A percentile compares a stretch with the other conserved stretches of the same genome.
Evolutionary conservation across 768 basidiomycete species (phyloP).

Genomic region (Calocera cornea): DNA sequence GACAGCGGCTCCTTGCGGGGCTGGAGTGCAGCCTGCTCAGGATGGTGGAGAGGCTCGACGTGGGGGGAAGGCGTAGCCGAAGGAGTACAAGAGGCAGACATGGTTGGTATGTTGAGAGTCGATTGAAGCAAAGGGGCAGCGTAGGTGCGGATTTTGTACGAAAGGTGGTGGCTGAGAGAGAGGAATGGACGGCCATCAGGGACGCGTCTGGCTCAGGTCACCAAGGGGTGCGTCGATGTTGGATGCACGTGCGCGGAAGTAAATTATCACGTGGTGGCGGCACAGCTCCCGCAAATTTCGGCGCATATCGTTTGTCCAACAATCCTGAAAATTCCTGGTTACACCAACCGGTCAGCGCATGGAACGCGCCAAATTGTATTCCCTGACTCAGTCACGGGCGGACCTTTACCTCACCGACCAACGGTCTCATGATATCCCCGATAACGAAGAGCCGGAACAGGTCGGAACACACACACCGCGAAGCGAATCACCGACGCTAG

Average conservation of each 20-base stretch:
- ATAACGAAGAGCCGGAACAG: no score
- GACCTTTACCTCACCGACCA: no score
- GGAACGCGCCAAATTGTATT: no score
- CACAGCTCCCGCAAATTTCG: no score
- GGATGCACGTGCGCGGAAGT: conserved; percentile 1
- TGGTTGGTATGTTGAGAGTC: not conserved
- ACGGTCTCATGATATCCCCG: no score
- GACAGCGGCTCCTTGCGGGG: conserved; percentile 71
- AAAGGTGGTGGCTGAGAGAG: not conserved
- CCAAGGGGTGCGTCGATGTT: not conserved
- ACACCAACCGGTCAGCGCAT: no score
- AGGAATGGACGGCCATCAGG: not conserved
- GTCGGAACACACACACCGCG: no score
- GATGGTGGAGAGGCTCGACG: conserved; percentile 77
- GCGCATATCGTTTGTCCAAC: no score
- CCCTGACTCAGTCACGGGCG: no score
- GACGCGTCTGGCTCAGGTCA: not conserved
- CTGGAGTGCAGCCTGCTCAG: conserved; percentile 64
- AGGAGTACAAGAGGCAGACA: conserved; percentile 3
- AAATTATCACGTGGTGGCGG: not conserved
- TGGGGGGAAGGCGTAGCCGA: conserved; percentile 19
- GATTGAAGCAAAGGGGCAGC: not conserved
- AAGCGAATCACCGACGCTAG: no score
- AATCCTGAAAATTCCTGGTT: no score
- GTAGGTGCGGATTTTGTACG: not conserved